These are phyloP conservation scores for Barbarea vulgaris DNA, from an alignment of 345 rosid species.

Conservation along the genomic window DNA sequence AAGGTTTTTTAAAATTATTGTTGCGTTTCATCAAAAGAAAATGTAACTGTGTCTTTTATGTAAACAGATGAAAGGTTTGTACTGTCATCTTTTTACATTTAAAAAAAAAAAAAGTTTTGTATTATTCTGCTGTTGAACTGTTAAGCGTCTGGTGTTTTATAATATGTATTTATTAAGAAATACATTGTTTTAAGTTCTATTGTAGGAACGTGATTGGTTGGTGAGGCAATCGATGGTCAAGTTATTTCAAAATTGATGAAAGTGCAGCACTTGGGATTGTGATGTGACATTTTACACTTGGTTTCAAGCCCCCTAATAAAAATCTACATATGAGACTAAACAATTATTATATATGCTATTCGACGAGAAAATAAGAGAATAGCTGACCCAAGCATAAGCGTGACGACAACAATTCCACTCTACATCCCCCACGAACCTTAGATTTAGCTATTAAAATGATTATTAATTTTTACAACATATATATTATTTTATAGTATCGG, in stretches of 20 bases:
- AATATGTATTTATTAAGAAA: neutral
- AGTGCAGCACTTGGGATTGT: slow-evolving; percentile 33
- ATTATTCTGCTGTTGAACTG: slow-evolving; percentile 13
- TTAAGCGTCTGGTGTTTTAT: neutral
- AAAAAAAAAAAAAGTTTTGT: too few species aligned
- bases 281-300: slow-evolving; percentile 32
- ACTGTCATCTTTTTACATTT: too few species aligned
- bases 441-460: neutral
- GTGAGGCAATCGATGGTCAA: slow-evolving; percentile 25
- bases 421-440: neutral
- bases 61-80: neutral
- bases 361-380: slow-evolving; percentile 13
- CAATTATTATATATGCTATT: neutral
- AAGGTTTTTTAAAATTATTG: neutral
- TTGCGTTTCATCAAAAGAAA: neutral
- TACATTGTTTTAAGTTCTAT: slow-evolving; percentile 1
- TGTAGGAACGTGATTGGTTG: slow-evolving; percentile 33
- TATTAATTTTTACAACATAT: neutral
- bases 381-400: slow-evolving; percentile 39
- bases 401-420: slow-evolving; percentile 23
- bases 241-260: slow-evolving; percentile 9
- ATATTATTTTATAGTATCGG: neutral
- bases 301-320: slow-evolving; percentile 9
- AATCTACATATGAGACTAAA: slow-evolving; percentile 1
- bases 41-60: neutral